Base-by-base conservation (phyloP, 2,329 filamentous ascomycete species). In the Basipetospora chlamydospora region DNA sequence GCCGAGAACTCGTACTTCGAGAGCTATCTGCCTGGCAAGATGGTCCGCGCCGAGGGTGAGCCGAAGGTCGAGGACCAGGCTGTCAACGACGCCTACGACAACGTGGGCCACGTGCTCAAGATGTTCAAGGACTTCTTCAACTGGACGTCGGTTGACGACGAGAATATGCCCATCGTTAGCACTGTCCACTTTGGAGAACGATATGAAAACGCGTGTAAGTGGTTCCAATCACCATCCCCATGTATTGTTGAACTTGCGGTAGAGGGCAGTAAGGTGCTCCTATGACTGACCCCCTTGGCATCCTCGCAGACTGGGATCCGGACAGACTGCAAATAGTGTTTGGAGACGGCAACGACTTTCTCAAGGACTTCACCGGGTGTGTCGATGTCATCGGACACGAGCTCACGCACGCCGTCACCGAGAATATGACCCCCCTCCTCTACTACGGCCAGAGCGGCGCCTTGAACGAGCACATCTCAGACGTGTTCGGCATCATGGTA, bases 301-400 rank as follows among this genome's bases (percentile, higher is more conserved):
- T 30, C 20, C 1, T 5, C 2, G 4, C 28, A 62, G 59, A 66
- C 47, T 72, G 67, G 67, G 61, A 70, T 39, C 56, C 63, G 2
- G 51, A 59, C 41, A 54, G 51, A 32, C 47, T 55, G 25, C 65
- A 70, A 45, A 69, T 73, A 61, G 65, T 71, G 4, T 73, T 68
- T 43, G 70, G 69, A 3, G 68, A 73, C 36, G 68, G 69, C 6
- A 60, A 64, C 41, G 57, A 61, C 25, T 66, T 68, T 32, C 52
- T 72, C 36, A 59, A 58, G 45, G 60, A 65, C 49, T 71, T 73
- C 47, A 64, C 64, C 2, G 58, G 58, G 20, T 63, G 57, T 39
- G 52, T 71, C 21, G 70, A 73, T 42, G 66, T 73, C 37, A 70
- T 73, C 39, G 69, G 64, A 3, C 68, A 73, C 43, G 70, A 73